These are phyloP conservation scores for Cryptomeria japonica DNA, from an alignment of 75 land plant species.

Conservation along the genomic window DNA sequence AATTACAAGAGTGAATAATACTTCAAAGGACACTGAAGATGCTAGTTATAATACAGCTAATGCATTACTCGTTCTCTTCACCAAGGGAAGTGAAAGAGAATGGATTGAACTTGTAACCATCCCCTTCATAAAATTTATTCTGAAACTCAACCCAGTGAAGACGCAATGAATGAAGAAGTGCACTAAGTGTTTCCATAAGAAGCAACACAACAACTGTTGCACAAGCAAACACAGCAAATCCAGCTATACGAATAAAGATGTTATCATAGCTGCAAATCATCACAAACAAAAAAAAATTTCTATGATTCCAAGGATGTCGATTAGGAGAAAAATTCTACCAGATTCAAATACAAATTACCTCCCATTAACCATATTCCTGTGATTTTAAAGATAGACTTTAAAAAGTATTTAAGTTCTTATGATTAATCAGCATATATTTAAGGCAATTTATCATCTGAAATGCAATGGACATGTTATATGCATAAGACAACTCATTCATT, in stretches of 20 bases:
- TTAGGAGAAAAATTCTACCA: not conserved
- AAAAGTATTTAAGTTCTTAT: not conserved
- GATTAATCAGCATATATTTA: not conserved
- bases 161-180: constrained; percentile 91
- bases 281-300: not conserved
- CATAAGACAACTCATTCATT: not conserved
- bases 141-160: constrained; percentile 96
- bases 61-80: constrained; percentile 67
- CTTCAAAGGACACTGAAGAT: not conserved
- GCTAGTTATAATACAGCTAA: not conserved
- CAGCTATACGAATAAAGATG: constrained; percentile 56
- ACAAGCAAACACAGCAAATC: constrained; percentile 73
- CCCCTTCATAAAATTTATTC: constrained; percentile 85
- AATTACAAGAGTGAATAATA: not conserved
- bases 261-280: constrained; percentile 62
- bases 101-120: constrained; percentile 89
- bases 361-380: constrained; percentile 1
- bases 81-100: constrained; percentile 68
- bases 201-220: constrained; percentile 88
- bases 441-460: not conserved
- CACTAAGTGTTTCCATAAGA: constrained; percentile 92
- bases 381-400: not conserved
- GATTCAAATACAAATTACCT: not conserved
- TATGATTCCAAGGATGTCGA: not conserved
- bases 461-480: not conserved